These are phyloP conservation scores for Solanum sejunctum DNA, from an alignment of 257 asterid species.

Conservation along the genomic window DNA sequence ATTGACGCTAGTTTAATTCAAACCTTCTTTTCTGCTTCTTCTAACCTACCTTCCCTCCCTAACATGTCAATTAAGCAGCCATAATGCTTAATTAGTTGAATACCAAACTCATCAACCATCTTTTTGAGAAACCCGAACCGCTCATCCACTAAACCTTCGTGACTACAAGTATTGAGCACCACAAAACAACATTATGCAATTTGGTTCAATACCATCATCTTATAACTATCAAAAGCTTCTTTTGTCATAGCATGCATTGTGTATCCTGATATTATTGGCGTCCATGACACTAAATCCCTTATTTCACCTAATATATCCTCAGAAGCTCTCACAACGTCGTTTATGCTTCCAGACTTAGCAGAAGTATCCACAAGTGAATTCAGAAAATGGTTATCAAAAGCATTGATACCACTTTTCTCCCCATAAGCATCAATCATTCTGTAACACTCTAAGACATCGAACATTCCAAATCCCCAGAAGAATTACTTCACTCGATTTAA, in stretches of 20 bases:
- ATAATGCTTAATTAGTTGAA: conserved; percentile 50
- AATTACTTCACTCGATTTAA: conserved; percentile 50
- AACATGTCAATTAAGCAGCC: conserved; percentile 58
- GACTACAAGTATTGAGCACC: conserved; percentile 54
- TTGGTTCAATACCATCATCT: conserved; percentile 43
- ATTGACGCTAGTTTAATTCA: no score
- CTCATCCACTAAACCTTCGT: conserved; percentile 60
- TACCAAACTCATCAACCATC: conserved; percentile 33
- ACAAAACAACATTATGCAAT: conserved; percentile 46
- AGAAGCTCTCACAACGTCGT: conserved; percentile 28
- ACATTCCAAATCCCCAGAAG: conserved; percentile 53
- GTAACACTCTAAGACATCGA: conserved; percentile 39
- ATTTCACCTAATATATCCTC: conserved; percentile 25
- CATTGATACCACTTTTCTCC: conserved; percentile 35
- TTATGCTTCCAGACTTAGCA: conserved; percentile 49
- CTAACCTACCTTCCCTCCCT: conserved; percentile 76
- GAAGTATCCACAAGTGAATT: conserved; percentile 63
- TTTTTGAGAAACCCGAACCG: conserved; percentile 42
- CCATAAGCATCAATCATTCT: conserved; percentile 44
- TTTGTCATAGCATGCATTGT: conserved; percentile 67
- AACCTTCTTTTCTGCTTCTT: conserved; percentile 50
- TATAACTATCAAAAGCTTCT: conserved; percentile 42
- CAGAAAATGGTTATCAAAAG: conserved; percentile 40
- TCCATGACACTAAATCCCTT: conserved; percentile 61
- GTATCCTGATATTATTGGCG: conserved; percentile 56